A percentile compares a stretch with the other conserved stretches of the same genome.
These are phyloP conservation scores for Pythium rhizo-oryzae DNA, from an alignment of 352 stramenopile genomes.

Conservation along the genomic window DNA sequence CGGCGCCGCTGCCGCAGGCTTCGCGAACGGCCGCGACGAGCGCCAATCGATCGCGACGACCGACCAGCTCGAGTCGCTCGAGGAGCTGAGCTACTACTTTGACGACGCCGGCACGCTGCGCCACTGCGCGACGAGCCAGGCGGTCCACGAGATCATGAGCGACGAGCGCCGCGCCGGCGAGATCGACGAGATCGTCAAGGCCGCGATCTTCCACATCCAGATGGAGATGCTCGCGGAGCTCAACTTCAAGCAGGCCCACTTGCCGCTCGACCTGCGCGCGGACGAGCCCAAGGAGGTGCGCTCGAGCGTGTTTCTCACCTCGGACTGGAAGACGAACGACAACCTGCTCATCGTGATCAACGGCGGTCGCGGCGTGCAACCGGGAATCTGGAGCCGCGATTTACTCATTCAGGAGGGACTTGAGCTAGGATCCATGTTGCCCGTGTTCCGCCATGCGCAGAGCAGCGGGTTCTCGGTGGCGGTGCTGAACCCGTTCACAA, in stretches of 20 bases:
- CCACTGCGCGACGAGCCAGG: slow-evolving; percentile 72
- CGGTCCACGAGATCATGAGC: slow-evolving; percentile 78
- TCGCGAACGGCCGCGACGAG: slow-evolving; percentile 24
- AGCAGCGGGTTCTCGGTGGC: slow-evolving; percentile 51
- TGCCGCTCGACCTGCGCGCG: slow-evolving; percentile 57
- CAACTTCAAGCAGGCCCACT: slow-evolving; percentile 71
- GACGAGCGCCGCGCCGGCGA: slow-evolving; percentile 66
- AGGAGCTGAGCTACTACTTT: slow-evolving; percentile 83
- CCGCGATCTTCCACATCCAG: slow-evolving; percentile 84
- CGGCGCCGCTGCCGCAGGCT: slow-evolving; percentile 17
- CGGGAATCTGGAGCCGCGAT: slow-evolving; percentile 80
- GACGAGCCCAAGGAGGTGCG: slow-evolving; percentile 71
- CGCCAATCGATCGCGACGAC: slow-evolving; percentile 52
- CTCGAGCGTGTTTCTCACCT: slow-evolving; percentile 71
- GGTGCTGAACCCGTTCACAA: slow-evolving; percentile 76
- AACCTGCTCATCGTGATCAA: slow-evolving; percentile 78
- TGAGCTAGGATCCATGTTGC: slow-evolving; percentile 81
- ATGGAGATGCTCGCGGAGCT: slow-evolving; percentile 85
- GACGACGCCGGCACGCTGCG: slow-evolving; percentile 66
- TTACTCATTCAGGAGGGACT: slow-evolving; percentile 77
- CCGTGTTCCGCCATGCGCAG: slow-evolving; percentile 55
- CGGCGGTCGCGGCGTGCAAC: slow-evolving; percentile 60
- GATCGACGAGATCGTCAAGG: slow-evolving; percentile 81
- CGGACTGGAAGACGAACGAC: slow-evolving; percentile 60
- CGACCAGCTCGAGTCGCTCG: slow-evolving; percentile 71